Evolutionary conservation across 2,329 filamentous ascomycete genomes (phyloP).

Genomic region (Stagonosporopsis rhizophila): DNA sequence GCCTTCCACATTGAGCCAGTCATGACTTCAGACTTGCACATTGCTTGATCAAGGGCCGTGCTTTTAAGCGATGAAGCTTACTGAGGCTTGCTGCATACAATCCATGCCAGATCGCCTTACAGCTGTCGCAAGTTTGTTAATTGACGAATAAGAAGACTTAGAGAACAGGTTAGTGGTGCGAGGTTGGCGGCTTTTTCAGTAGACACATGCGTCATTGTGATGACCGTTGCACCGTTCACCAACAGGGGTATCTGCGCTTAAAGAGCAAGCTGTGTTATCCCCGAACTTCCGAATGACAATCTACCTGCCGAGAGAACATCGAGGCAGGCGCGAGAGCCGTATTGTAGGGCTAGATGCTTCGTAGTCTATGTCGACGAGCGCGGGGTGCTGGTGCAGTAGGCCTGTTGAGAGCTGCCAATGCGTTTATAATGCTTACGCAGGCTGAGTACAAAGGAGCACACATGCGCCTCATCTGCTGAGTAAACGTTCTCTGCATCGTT

Average conservation of each 20-base stretch:
- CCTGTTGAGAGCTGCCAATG: not conserved
- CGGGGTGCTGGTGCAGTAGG: not conserved
- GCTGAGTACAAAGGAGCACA: not conserved
- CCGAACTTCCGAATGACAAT: constrained; percentile 5
- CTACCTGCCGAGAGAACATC: constrained; percentile 1
- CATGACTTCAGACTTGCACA: constrained; percentile 18
- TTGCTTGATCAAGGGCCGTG: constrained; percentile 1
- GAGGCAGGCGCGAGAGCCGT: not conserved
- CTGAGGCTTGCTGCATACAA: constrained; percentile 4
- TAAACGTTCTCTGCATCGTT: not conserved
- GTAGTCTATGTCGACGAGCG: too few relatives aligned
- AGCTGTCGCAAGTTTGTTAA: not conserved
- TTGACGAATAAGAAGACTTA: constrained; percentile 5
- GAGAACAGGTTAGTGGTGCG: not conserved
- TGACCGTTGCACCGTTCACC: constrained; percentile 8
- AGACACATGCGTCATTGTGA: constrained; percentile 12
- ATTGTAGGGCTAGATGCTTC: not conserved
- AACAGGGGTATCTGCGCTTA: constrained; percentile 8
- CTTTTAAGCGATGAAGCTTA: constrained; percentile 11
- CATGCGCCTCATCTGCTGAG: not conserved
- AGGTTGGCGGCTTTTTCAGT: not conserved
- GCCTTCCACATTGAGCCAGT: constrained; percentile 10
- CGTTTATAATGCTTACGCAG: constrained; percentile 4
- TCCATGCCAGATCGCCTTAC: constrained; percentile 3
- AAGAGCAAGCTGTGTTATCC: constrained; percentile 2